Evolutionary conservation across 495 filamentous ascomycete species (phyloP), one percentile per base, ranked within the genome.

Genomic region (Penicillium longicatenatum): DNA sequence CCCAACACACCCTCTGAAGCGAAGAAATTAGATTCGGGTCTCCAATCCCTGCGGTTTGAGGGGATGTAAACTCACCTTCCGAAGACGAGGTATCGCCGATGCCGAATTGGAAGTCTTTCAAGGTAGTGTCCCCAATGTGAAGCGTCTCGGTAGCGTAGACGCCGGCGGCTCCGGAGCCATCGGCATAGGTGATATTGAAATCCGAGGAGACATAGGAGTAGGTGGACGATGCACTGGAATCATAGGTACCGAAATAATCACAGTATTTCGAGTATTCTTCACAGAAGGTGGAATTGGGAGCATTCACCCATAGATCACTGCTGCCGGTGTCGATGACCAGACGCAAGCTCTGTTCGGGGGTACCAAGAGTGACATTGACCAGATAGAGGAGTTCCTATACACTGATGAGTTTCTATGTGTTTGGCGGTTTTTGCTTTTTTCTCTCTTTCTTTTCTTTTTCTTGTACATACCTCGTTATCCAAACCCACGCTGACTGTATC

Each of bases 121-220:
- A 64, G 14, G 67, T 83, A 39, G 77, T 69, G 24, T 77, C 80
- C 1, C 86, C 90, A 57, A 98, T 84, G 5, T 70, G 71, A 51
- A 98, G 71, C 1, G 82, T 89, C 67, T 98, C 94, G 2, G 82
- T 86, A 10, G 85, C 90, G 71, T 97, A 97, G 65, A 93, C 91
- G 9, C 94, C 94, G 6, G 69, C 63, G 0, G 93, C 90, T 35
- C 85, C 89, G 1, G 89, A 87, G 44, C 89, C 89, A 71, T 98
- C 94, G 24, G 91, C 90, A 67, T 98, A 98, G 9, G 85, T 85
- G 55, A 98, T 97, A 63, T 93, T 89, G 77, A 98, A 98, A 60
- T 89, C 82, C 60, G 80, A 84, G 31, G 84, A 84, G 39, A 97
- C 71, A 66, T 85, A 93, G 52, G 82, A 64, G 72, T 92, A 95